A percentile compares a stretch with the other conserved stretches of the same genome.
These are phyloP conservation scores for Chlamydomonas eustigma DNA, from an alignment of 139 green algal genomes.

Conservation along the genomic window DNA sequence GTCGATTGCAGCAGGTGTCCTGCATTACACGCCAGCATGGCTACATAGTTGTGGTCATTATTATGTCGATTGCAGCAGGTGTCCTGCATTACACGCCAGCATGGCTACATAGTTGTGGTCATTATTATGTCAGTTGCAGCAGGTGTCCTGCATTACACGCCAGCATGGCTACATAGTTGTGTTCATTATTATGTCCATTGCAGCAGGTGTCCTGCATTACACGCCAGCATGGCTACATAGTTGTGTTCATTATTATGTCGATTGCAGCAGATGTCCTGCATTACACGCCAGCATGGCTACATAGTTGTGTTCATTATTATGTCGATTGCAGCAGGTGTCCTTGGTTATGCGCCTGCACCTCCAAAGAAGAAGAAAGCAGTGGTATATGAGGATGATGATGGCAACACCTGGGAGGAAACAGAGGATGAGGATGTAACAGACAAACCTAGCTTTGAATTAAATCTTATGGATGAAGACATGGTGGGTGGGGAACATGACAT, in stretches of 20 bases:
- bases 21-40: not conserved
- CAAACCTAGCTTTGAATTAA: slow-evolving; percentile 26
- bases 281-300: too few relatives aligned
- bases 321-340: too few relatives aligned
- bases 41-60: not conserved
- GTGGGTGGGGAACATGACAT: not conserved
- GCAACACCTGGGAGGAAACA: not conserved
- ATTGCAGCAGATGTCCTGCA: too few relatives aligned
- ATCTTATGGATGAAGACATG: slow-evolving; percentile 14
- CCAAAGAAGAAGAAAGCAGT: not conserved
- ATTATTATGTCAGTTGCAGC: not conserved
- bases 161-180: not conserved
- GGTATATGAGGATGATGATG: not conserved
- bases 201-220: too few relatives aligned
- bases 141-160: not conserved
- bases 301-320: too few relatives aligned
- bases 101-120: not conserved
- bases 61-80: not conserved
- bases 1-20: not conserved
- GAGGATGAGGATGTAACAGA: not conserved
- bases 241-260: too few relatives aligned
- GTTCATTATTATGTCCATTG: too few relatives aligned
- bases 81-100: not conserved
- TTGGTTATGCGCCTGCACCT: not conserved
- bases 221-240: too few relatives aligned